phyloP scores from a whole-genome alignment of 140 eudicot genomes.

The Flaveria floridana region DNA sequence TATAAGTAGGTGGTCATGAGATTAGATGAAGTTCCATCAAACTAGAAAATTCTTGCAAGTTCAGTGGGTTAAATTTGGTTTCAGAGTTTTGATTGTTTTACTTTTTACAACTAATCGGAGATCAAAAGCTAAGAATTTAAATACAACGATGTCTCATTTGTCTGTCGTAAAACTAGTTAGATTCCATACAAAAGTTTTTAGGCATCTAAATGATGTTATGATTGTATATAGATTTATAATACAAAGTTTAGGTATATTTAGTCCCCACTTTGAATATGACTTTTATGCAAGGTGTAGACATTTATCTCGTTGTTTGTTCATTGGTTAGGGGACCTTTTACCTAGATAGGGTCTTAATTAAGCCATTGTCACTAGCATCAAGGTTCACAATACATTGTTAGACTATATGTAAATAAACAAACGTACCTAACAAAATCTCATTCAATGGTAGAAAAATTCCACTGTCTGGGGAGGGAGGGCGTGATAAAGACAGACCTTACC shows the following conservation, averaged over 20 bases:
- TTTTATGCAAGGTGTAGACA: neutral
- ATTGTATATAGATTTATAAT: neutral
- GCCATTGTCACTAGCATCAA: no score
- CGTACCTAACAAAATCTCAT: no score
- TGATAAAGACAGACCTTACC: no score
- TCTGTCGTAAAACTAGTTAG: neutral
- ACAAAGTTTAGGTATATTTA: neutral
- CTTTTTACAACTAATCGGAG: neutral
- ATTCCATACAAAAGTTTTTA: neutral
- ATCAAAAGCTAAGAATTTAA: neutral
- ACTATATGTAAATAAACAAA: no score
- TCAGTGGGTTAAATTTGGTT: neutral
- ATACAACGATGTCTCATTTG: neutral
- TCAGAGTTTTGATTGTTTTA: neutral
- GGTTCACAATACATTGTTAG: neutral
- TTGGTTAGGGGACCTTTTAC: neutral
- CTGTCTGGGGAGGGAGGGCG: no score
- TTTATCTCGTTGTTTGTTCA: neutral
- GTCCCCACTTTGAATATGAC: neutral
- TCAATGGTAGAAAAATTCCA: no score
- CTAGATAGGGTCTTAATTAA: neutral
- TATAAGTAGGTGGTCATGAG: neutral
- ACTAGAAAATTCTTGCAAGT: neutral
- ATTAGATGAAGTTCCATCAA: neutral
- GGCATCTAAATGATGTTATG: neutral